These are phyloP conservation scores for Fraxinus pennsylvanica DNA, from an alignment of 257 asterid genomes.

Conservation along the genomic window DNA sequence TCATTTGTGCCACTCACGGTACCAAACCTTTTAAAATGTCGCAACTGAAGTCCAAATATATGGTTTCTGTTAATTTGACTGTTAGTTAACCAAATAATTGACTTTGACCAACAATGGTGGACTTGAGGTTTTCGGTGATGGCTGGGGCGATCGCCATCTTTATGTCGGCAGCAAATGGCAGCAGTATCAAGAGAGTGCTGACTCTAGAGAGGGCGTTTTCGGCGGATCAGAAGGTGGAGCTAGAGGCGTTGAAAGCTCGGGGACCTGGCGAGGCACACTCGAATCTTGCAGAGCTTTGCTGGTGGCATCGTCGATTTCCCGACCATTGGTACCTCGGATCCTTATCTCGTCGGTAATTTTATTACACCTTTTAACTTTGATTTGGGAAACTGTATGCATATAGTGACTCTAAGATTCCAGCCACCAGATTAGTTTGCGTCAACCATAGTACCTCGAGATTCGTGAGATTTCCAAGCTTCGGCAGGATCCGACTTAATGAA, in stretches of 20 bases:
- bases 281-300: conserved; percentile 63
- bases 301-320: conserved; percentile 76
- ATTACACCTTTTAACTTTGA: not conserved
- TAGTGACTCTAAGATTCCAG: too few relatives aligned
- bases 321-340: conserved; percentile 73
- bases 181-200: conserved; percentile 45
- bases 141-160: conserved; percentile 28
- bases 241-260: conserved; percentile 61
- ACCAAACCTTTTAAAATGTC: too few relatives aligned
- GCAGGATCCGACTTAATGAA: too few relatives aligned
- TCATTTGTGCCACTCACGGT: too few relatives aligned
- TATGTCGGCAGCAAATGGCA: conserved; percentile 28
- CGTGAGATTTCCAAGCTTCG: too few relatives aligned
- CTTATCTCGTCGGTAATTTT: conserved; percentile 67
- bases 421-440: too few relatives aligned
- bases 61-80: too few relatives aligned
- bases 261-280: conserved; percentile 78
- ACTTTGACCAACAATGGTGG: conserved; percentile 37
- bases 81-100: too few relatives aligned
- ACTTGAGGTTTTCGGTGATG: conserved; percentile 31
- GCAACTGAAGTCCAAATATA: too few relatives aligned
- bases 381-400: not conserved
- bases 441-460: too few relatives aligned
- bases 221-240: conserved; percentile 46
- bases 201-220: conserved; percentile 70